These are phyloP conservation scores for Eutrema salsugineum DNA, from an alignment of 441 rosid species.

Conservation along the genomic window DNA sequence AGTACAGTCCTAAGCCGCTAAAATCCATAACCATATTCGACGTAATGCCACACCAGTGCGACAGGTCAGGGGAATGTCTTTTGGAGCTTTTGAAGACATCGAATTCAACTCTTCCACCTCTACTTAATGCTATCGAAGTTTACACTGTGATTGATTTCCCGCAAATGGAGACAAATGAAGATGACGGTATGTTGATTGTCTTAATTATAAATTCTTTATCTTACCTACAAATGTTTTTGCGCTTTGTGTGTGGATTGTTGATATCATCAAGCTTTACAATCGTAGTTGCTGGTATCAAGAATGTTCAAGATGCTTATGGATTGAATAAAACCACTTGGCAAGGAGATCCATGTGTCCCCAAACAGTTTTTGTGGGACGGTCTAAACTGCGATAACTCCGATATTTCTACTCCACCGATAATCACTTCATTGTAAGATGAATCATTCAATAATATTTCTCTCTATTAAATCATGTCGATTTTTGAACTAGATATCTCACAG, in stretches of 20 bases:
- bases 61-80: background rate
- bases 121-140: constrained; percentile 40
- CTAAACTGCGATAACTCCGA: constrained; percentile 26
- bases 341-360: constrained; percentile 41
- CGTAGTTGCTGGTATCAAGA: constrained; percentile 11
- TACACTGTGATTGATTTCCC: constrained; percentile 23
- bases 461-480: background rate
- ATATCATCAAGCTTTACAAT: background rate
- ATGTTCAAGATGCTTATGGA: constrained; percentile 1
- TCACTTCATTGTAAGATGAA: constrained; percentile 32
- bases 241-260: background rate
- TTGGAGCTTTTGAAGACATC: constrained; percentile 20
- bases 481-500: background rate
- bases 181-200: constrained; percentile 39
- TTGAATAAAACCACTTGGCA: constrained; percentile 27
- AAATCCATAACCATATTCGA: background rate
- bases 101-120: constrained; percentile 37
- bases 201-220: constrained; percentile 11
- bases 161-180: constrained; percentile 29
- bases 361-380: constrained; percentile 34
- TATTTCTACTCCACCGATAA: constrained; percentile 17
- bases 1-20: constrained; percentile 17
- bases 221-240: background rate
- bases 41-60: background rate
- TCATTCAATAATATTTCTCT: background rate